Percentiles rank a stretch among this genome's conserved stretches.
Conservation (phyloP, 2,329 filamentous ascomycete species). For the Paecilomyces niveus region DNA sequence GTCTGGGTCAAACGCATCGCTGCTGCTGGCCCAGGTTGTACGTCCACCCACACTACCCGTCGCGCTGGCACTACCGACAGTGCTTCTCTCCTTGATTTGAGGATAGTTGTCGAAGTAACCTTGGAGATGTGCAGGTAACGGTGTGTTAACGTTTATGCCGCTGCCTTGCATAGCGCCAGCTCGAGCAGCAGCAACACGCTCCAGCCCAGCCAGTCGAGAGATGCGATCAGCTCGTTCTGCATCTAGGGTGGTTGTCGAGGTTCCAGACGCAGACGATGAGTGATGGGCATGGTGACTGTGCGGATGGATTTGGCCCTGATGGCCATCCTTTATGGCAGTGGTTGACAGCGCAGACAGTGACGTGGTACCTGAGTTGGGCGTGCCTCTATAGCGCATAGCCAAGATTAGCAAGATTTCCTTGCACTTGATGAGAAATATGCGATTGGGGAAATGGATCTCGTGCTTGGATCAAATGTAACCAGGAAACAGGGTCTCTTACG, state of each 20-base stretch:
- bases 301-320: constrained; percentile 69
- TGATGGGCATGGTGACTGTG: constrained; percentile 48
- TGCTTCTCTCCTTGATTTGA: constrained; percentile 72
- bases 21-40: constrained; percentile 61
- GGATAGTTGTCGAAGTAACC: constrained; percentile 78
- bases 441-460: constrained; percentile 6
- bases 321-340: constrained; percentile 92
- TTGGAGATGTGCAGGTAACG: constrained; percentile 40
- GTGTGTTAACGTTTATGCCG: constrained; percentile 12
- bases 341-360: constrained; percentile 88
- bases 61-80: constrained; percentile 82
- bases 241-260: constrained; percentile 69
- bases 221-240: constrained; percentile 93
- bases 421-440: neutral
- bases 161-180: constrained; percentile 30
- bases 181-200: constrained; percentile 73
- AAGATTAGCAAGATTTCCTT: constrained; percentile 13
- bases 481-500: constrained; percentile 51
- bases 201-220: constrained; percentile 85
- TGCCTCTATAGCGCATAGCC: constrained; percentile 56
- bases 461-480: constrained; percentile 3
- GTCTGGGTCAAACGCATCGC: constrained; percentile 49
- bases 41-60: constrained; percentile 64
- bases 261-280: constrained; percentile 48
- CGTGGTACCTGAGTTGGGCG: constrained; percentile 85